Evolutionary conservation across 2,329 filamentous ascomycete genomes (phyloP), one percentile per base, ranked within the genome.

Genomic region (Cordyceps cicadae): DNA sequence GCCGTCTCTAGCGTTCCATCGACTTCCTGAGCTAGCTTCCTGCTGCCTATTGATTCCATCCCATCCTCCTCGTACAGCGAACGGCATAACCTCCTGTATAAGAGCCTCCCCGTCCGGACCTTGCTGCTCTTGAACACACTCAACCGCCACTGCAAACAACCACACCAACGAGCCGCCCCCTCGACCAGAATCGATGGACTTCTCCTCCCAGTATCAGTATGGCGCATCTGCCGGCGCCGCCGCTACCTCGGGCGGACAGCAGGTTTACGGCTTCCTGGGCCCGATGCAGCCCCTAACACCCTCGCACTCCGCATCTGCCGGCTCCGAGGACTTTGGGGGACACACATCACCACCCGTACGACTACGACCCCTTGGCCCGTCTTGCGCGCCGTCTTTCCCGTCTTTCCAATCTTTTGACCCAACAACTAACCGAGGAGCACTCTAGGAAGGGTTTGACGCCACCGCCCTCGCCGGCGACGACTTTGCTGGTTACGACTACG

Each of bases 271-370:
- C 67, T 84, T 83, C 69, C 76, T 83, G 49, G 26, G 26, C 69
- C 75, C 76, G 64, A 77, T 84, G 59, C 74, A 78, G 61, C 80
- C 80, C 53, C 68, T 82, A 68, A 83, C 81, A 63, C 81, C 81
- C 34, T 81, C 81, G 61, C 78, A 81, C 70, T 80, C 81, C 61
- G 80, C 80, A 66, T 81, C 81, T 60, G 77, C 78, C 50, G 73
- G 74, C 32, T 82, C 81, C 43, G 81, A 83, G 61, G 81, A 84
- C 59, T 84, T 80, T 72, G 77, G 73, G 39, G 34, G 34, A 68
- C 78, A 74, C 62, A 79, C 79, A 58, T 83, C 81, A 66, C 78
- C 81, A 67, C 78, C 81, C 70, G 81, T 84, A 74, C 62, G 60
- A 15, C 54, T 84, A 74, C 62, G 60, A 15, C 54, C 60, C 53